Base-by-base conservation (phyloP, 2,329 filamentous ascomycete genomes). In the Microsporum canis region DNA sequence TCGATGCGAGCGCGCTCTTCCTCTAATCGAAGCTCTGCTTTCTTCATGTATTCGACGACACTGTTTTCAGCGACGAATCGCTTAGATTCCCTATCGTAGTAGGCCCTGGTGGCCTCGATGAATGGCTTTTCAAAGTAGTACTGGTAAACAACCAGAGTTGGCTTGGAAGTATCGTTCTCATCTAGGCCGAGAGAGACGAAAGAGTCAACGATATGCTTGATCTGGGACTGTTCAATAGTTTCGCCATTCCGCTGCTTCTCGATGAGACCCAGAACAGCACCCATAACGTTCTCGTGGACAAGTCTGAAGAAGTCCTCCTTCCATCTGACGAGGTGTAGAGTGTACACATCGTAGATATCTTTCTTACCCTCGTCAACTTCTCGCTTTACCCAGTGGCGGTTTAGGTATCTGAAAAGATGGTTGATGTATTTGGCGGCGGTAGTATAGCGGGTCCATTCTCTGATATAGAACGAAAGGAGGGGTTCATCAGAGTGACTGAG, bases 31-130 rank as follows among this genome's bases (percentile, higher is more conserved):
- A 84, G 77, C 76, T 97, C 92, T 0, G 94, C 95, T 82, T 99
- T 99, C 80, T 97, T 97, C 94, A 99, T 97, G 77, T 97, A 99
- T 71, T 99, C 94, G 38, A 99, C 91, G 3, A 99, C 91, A 65
- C 88, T 95, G 73, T 99, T 99, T 74, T 97, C 92, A 8, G 91
- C 89, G 38, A 99, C 85, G 71, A 99, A 99, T 65, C 91, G 88
- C 68, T 90, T 89, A 23, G 94, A 97, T 73, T 99, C 95, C 53
- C 88, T 86, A 68, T 90, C 82, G 73, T 99, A 99, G 77, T 96
- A 99, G 34, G 81, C 77, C 68, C 83, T 84, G 7, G 94, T 99
- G 2, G 91, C 89, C 4, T 82, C 81, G 59, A 99, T 82, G 81
- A 96, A 99, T 0, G 95, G 94, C 69, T 83, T 84, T 77, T 99